Evolutionary conservation across 805 yeast species (phyloP).

Genomic region (Saturnispora zaruensis): DNA sequence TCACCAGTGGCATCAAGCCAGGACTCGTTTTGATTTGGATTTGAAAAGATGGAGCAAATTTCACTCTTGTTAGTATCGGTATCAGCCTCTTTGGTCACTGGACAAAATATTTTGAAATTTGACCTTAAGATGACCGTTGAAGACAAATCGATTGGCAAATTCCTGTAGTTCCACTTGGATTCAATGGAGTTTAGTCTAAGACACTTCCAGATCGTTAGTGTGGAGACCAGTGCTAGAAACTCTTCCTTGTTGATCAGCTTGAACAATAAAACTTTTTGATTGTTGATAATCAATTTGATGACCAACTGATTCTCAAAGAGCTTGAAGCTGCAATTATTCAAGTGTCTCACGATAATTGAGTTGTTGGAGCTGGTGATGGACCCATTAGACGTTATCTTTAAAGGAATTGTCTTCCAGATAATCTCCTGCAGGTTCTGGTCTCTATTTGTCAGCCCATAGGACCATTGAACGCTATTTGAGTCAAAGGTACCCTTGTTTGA

Average conservation of each 20-base stretch:
- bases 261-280: conserved; percentile 23
- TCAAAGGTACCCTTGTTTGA: conserved; percentile 5
- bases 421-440: conserved; percentile 2
- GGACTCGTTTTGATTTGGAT: conserved; percentile 33
- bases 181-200: conserved; percentile 38
- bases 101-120: conserved; percentile 59
- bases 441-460: conserved; percentile 5
- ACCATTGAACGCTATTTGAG: conserved; percentile 8
- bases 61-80: conserved; percentile 27
- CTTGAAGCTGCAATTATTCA: conserved; percentile 26
- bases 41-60: conserved; percentile 16
- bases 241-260: conserved; percentile 30
- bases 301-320: conserved; percentile 25
- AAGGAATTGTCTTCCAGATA: conserved; percentile 19
- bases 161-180: conserved; percentile 40
- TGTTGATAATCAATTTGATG: conserved; percentile 35
- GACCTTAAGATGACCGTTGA: conserved; percentile 45
- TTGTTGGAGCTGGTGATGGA: conserved; percentile 18
- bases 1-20: conserved; percentile 74
- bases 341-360: conserved; percentile 18
- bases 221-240: conserved; percentile 34
- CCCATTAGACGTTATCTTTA: conserved; percentile 23
- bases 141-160: conserved; percentile 19
- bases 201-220: conserved; percentile 43
- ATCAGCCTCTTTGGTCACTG: conserved; percentile 21